Evolutionary conservation across 306 rosid species (phyloP).

Genomic region (Medicago truncatula): DNA sequence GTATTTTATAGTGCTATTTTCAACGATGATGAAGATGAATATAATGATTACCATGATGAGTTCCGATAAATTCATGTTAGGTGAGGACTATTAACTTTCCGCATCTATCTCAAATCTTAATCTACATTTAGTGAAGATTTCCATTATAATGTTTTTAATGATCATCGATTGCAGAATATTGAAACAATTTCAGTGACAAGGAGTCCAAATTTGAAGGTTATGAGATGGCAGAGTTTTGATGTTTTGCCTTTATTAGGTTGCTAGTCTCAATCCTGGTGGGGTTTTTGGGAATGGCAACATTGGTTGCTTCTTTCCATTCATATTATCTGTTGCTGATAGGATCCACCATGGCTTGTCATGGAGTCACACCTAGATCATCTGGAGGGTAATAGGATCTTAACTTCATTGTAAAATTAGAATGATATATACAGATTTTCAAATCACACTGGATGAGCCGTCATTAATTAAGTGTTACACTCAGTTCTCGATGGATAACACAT

Average conservation of each 20-base stretch:
- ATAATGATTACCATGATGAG: slow-evolving; percentile 73
- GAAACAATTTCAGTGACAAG: slow-evolving; percentile 26
- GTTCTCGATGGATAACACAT: slow-evolving; percentile 45
- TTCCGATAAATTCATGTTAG: slow-evolving; percentile 68
- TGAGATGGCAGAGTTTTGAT: slow-evolving; percentile 33
- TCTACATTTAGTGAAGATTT: slow-evolving; percentile 13
- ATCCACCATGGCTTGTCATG: slow-evolving; percentile 37
- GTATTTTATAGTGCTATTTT: slow-evolving; percentile 95
- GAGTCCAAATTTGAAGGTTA: slow-evolving; percentile 35
- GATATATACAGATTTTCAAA: slow-evolving; percentile 38
- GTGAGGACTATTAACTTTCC: slow-evolving; percentile 39
- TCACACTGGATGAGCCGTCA: slow-evolving; percentile 32
- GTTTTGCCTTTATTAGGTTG: slow-evolving; percentile 36
- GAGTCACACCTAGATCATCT: slow-evolving; percentile 40
- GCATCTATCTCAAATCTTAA: slow-evolving; percentile 22
- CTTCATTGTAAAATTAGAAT: slow-evolving; percentile 44
- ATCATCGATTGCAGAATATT: slow-evolving; percentile 48
- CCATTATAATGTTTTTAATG: slow-evolving; percentile 8
- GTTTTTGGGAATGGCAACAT: slow-evolving; percentile 30
- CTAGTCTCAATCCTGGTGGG: slow-evolving; percentile 40
- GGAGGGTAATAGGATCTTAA: slow-evolving; percentile 39
- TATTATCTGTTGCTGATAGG: slow-evolving; percentile 42
- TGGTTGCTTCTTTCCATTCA: slow-evolving; percentile 45
- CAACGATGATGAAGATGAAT: slow-evolving; percentile 81
- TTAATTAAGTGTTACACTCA: slow-evolving; percentile 36